These are phyloP conservation scores for Termitomyces bulborhizus DNA, from an alignment of 768 basidiomycete species.

Conservation along the genomic window DNA sequence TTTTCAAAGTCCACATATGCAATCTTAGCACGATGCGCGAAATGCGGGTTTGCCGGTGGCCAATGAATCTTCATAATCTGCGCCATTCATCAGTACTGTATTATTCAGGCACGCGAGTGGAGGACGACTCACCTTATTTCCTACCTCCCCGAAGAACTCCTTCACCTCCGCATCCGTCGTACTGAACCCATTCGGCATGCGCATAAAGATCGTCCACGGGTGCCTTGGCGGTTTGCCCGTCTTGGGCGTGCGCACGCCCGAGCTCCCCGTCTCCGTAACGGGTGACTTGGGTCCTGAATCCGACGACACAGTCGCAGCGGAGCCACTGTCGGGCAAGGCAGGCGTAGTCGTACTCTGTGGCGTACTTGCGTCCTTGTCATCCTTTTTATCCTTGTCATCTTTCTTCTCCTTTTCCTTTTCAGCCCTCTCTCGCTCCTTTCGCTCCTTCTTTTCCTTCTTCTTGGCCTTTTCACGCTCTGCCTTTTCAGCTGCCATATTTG, in stretches of 20 bases:
- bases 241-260: constrained; percentile 69
- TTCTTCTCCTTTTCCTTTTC: constrained; percentile 39
- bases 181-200: constrained; percentile 36
- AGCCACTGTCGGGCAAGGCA: constrained; percentile 20
- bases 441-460: constrained; percentile 59
- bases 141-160: constrained; percentile 72
- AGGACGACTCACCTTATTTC: constrained; percentile 50
- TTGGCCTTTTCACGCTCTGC: constrained; percentile 52
- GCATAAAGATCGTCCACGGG: constrained; percentile 86
- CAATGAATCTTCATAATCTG: constrained; percentile 68
- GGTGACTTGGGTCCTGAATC: constrained; percentile 47
- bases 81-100: background rate
- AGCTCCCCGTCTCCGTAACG: constrained; percentile 43
- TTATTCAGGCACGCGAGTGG: background rate
- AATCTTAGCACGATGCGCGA: constrained; percentile 45
- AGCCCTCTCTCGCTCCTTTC: constrained; percentile 45
- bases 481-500: constrained; percentile 31
- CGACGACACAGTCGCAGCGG: constrained; percentile 20
- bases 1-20: constrained; percentile 90
- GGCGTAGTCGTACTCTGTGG: constrained; percentile 23
- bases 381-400: constrained; percentile 27
- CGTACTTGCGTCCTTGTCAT: constrained; percentile 20
- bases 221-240: constrained; percentile 55
- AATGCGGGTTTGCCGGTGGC: constrained; percentile 33
- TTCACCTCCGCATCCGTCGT: constrained; percentile 60